Percentiles rank a stretch among this genome's conserved stretches.
Evolutionary conservation across 2,329 filamentous ascomycete genomes (phyloP).

Genomic region (Colletotrichum lentis): DNA sequence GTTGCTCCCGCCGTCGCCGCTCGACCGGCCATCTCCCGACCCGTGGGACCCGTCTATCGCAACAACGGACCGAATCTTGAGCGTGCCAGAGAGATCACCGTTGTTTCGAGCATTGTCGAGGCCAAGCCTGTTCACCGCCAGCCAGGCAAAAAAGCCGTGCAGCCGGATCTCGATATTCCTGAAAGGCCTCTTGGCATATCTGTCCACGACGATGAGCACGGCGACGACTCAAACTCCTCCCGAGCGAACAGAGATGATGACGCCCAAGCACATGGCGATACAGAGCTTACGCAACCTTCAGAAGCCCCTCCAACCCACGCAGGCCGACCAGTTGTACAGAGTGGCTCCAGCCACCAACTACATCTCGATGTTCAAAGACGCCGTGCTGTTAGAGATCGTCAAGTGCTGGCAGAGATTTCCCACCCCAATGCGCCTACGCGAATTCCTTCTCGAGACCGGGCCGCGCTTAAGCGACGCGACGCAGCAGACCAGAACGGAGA

Average conservation of each 20-base stretch:
- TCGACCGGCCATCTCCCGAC: slow-evolving; percentile 45
- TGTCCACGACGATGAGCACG: background rate
- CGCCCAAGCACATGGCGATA: background rate
- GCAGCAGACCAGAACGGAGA: background rate
- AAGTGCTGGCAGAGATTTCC: slow-evolving; percentile 24
- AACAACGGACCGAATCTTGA: slow-evolving; percentile 48
- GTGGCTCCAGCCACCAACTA: background rate
- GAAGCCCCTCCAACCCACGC: slow-evolving; percentile 29
- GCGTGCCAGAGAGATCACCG: slow-evolving; percentile 47
- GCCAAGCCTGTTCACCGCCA: background rate
- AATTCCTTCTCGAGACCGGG: background rate
- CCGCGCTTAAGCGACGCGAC: background rate
- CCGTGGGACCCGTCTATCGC: slow-evolving; percentile 51
- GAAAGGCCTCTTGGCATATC: too few species aligned
- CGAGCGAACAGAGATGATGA: background rate
- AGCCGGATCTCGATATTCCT: background rate
- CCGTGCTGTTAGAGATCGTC: slow-evolving; percentile 18
- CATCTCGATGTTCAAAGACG: slow-evolving; percentile 4
- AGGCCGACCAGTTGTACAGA: background rate
- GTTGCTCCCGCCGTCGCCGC: background rate
- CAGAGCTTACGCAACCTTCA: background rate
- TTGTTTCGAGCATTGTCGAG: slow-evolving; percentile 48
- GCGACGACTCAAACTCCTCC: background rate
- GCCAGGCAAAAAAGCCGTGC: background rate
- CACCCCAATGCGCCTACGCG: slow-evolving; percentile 5